Evolutionary conservation across 257 asterid species (phyloP).

Genomic region (Linaria vulgaris): DNA sequence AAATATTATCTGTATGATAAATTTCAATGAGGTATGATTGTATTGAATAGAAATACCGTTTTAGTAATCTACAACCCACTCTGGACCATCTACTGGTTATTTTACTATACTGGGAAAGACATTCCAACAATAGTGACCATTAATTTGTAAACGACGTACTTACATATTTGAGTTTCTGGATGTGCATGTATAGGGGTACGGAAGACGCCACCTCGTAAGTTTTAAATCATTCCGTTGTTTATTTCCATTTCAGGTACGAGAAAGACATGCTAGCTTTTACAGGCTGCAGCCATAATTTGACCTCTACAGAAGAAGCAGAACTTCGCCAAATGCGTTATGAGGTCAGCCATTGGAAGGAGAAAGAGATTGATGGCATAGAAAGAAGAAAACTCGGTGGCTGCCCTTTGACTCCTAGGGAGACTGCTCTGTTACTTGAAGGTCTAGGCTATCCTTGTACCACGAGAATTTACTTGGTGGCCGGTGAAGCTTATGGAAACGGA

Average conservation of each 20-base stretch:
- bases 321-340: conserved; percentile 81
- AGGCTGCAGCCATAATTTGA: conserved; percentile 93
- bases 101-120: too few relatives aligned
- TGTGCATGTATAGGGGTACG: too few relatives aligned
- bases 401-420: conserved; percentile 95
- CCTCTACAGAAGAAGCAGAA: conserved; percentile 77
- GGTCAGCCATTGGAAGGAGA: conserved; percentile 97
- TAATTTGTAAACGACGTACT: too few relatives aligned
- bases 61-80: too few relatives aligned
- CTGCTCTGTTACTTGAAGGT: conserved; percentile 81
- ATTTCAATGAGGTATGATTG: too few relatives aligned
- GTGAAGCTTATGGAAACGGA: conserved; percentile 91
- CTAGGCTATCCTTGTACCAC: conserved; percentile 73
- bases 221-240: too few relatives aligned
- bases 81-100: too few relatives aligned
- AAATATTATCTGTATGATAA: too few relatives aligned
- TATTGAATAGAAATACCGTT: too few relatives aligned
- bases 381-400: conserved; percentile 84
- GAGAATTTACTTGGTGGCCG: conserved; percentile 89
- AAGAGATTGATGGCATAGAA: conserved; percentile 82
- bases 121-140: too few relatives aligned
- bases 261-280: conserved; percentile 99
- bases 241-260: conserved; percentile 66
- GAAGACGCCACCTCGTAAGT: too few relatives aligned
- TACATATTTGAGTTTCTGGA: too few relatives aligned